Evolutionary conservation across 108 stramenopile species (phyloP).

Genomic region (Nitzschia inconspicua): DNA sequence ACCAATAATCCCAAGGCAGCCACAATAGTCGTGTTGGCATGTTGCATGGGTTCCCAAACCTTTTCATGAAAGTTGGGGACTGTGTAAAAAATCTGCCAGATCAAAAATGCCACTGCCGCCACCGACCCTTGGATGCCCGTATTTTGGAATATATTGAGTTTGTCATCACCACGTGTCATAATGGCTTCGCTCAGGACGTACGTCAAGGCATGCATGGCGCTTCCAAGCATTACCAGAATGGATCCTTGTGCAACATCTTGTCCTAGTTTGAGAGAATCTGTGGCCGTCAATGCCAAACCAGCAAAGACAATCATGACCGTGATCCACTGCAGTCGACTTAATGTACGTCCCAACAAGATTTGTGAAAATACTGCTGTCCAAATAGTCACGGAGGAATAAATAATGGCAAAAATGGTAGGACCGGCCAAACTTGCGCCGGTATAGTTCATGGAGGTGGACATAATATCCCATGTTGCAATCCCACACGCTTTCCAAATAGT

Average conservation of each 20-base stretch:
- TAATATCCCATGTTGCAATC: conserved; percentile 59
- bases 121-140: conserved; percentile 67
- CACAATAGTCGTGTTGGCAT: conserved; percentile 43
- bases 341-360: conserved; percentile 36
- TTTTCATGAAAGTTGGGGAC: conserved; percentile 43
- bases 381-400: conserved; percentile 63
- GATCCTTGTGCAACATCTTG: conserved; percentile 40
- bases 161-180: conserved; percentile 37
- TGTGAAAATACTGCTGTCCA: conserved; percentile 71
- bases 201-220: conserved; percentile 49
- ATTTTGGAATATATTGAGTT: conserved; percentile 58
- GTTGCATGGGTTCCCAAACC: conserved; percentile 45
- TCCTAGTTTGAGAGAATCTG: conserved; percentile 37
- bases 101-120: conserved; percentile 28
- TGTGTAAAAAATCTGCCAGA: conserved; percentile 78
- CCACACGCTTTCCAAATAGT: conserved; percentile 33
- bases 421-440: conserved; percentile 65
- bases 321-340: conserved; percentile 49
- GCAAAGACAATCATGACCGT: conserved; percentile 51
- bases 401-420: conserved; percentile 71
- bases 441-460: conserved; percentile 58
- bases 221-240: conserved; percentile 44
- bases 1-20: conserved; percentile 27
- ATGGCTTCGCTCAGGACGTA: conserved; percentile 69
- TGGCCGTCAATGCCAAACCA: conserved; percentile 54